phyloP scores from a whole-genome alignment of 169 alveolate species.

The Fabrea salina region DNA sequence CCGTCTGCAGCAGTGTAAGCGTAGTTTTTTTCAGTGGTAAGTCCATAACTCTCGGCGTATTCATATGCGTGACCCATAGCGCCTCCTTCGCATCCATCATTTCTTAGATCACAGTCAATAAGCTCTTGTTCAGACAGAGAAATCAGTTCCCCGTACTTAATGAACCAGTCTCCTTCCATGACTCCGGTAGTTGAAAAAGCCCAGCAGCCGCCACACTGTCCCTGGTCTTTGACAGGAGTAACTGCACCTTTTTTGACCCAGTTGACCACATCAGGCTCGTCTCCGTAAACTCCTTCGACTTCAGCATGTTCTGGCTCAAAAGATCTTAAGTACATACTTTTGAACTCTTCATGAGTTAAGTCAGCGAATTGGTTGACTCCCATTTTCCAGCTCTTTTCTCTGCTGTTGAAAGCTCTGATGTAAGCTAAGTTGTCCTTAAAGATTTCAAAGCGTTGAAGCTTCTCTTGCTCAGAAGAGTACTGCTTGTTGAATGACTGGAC shows the following conservation, averaged over 20 bases:
- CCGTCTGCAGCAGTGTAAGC: constrained; percentile 64
- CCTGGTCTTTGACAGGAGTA: constrained; percentile 74
- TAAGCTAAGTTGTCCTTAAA: neutral
- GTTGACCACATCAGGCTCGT: constrained; percentile 8
- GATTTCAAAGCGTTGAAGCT: neutral
- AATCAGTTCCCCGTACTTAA: constrained; percentile 34
- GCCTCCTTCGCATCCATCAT: constrained; percentile 87
- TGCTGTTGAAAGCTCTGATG: neutral
- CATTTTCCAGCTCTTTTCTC: neutral
- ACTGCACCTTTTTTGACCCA: constrained; percentile 51
- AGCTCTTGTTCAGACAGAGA: constrained; percentile 85
- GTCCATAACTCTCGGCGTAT: constrained; percentile 68
- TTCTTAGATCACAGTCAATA: constrained; percentile 74
- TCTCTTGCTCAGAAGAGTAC: constrained; percentile 17
- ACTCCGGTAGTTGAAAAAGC: constrained; percentile 79
- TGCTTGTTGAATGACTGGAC: neutral
- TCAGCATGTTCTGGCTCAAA: too few relatives aligned
- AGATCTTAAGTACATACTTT: neutral
- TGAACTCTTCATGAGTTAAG: constrained; percentile 11
- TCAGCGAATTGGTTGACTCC: constrained; percentile 34
- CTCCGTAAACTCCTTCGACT: neutral
- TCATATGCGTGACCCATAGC: constrained; percentile 70
- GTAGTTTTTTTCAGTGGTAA: constrained; percentile 59
- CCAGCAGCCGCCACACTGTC: constrained; percentile 87
- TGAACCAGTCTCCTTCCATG: constrained; percentile 62